Evolutionary conservation across 306 rosid species (phyloP).

Genomic region (Corylus americana): DNA sequence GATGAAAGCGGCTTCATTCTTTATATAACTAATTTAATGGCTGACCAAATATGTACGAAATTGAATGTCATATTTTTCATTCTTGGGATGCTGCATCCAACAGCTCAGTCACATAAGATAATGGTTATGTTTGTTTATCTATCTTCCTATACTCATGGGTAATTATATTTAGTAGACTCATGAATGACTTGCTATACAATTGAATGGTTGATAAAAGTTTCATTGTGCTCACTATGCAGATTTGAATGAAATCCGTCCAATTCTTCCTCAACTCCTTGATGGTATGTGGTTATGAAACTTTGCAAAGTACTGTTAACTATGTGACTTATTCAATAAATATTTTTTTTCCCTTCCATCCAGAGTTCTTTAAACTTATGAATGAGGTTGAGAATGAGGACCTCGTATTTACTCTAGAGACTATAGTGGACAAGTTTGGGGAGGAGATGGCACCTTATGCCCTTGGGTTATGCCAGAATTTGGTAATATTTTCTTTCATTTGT

Average conservation of each 20-base stretch:
- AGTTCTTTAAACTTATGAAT: constrained; percentile 93
- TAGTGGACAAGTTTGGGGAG: constrained; percentile 97
- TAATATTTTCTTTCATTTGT: constrained; percentile 32
- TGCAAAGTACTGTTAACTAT: constrained; percentile 16
- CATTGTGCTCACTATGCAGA: constrained; percentile 48
- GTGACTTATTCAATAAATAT: constrained; percentile 24
- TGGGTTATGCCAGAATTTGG: constrained; percentile 92
- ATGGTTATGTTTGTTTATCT: no score
- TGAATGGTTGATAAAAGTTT: not conserved
- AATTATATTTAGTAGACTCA: no score
- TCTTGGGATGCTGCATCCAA: no score
- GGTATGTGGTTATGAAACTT: constrained; percentile 51
- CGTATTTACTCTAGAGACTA: constrained; percentile 94
- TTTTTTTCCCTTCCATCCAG: constrained; percentile 43
- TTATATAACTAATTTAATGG: no score
- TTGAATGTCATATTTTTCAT: no score
- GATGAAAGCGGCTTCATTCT: constrained; percentile 18
- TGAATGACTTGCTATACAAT: no score
- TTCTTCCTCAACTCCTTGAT: constrained; percentile 91
- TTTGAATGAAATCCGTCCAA: constrained; percentile 87
- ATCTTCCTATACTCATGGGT: no score
- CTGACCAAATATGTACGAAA: no score
- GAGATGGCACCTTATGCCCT: constrained; percentile 98
- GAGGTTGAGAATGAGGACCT: constrained; percentile 98
- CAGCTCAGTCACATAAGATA: no score